Conservation (phyloP, 441 rosid genomes). For the Populus hybrid region DNA sequence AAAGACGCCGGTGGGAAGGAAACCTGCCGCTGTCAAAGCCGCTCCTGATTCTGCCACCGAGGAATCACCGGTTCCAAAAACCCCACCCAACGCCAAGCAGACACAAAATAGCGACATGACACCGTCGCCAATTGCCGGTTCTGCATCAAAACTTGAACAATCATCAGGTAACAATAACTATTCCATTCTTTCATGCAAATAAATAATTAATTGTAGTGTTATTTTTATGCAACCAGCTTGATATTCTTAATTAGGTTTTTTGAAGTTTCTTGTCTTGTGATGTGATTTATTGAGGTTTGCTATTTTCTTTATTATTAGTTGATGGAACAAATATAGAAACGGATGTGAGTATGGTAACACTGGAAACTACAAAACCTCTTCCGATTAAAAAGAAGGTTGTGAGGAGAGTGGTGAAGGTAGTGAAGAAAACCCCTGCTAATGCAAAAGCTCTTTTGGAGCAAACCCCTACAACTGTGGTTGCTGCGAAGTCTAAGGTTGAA, state of each 20-base stretch:
- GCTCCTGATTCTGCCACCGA: slow-evolving; percentile 20
- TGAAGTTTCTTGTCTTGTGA: neutral
- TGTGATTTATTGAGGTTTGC: neutral
- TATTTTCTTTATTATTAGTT: slow-evolving; percentile 11
- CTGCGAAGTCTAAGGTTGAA: slow-evolving; percentile 23
- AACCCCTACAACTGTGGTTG: slow-evolving; percentile 21
- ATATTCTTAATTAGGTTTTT: neutral
- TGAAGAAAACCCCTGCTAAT: slow-evolving; percentile 31
- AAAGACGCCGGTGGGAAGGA: slow-evolving; percentile 38
- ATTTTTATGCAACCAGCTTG: neutral
- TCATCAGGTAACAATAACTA: slow-evolving; percentile 29
- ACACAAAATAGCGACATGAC: slow-evolving; percentile 24
- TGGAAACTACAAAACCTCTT: slow-evolving; percentile 25
- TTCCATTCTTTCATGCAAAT: neutral
- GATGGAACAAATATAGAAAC: slow-evolving; percentile 25
- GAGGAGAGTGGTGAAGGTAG: slow-evolving; percentile 28
- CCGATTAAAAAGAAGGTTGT: slow-evolving; percentile 26
- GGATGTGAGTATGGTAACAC: slow-evolving; percentile 25
- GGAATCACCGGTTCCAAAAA: slow-evolving; percentile 22
- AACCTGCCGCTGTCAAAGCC: slow-evolving; percentile 20
- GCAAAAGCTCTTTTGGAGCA: slow-evolving; percentile 20
- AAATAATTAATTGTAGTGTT: neutral
- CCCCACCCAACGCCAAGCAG: slow-evolving; percentile 26
- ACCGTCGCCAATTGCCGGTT: slow-evolving; percentile 9
- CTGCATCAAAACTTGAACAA: slow-evolving; percentile 26